Conservation (phyloP, 1,139 yeast species). For the Magnusiomyces paraingens region DNA sequence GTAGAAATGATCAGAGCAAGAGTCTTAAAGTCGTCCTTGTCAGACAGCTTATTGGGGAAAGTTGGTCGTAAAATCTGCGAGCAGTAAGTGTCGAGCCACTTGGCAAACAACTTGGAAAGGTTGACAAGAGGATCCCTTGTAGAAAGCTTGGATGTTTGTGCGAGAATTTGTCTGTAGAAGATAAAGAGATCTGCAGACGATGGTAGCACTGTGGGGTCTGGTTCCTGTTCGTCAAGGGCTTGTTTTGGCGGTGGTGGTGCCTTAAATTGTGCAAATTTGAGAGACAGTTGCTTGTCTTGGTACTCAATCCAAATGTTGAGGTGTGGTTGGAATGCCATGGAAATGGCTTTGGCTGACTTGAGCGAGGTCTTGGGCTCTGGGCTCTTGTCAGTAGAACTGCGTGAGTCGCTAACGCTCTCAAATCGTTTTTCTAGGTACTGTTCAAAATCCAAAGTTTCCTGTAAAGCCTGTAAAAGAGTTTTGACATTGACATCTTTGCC, state of each 20-base stretch:
- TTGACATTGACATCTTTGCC: slow-evolving; percentile 45
- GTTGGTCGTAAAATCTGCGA: slow-evolving; percentile 54
- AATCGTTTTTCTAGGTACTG: slow-evolving; percentile 57
- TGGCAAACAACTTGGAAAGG: slow-evolving; percentile 58
- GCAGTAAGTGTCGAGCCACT: slow-evolving; percentile 61
- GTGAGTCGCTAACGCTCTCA: slow-evolving; percentile 28
- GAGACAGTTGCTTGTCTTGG: slow-evolving; percentile 60
- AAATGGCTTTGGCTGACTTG: slow-evolving; percentile 45
- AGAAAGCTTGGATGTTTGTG: slow-evolving; percentile 71
- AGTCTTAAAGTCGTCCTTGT: slow-evolving; percentile 56
- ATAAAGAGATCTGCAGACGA: slow-evolving; percentile 86
- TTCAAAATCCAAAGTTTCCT: slow-evolving; percentile 74
- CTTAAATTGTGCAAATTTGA: slow-evolving; percentile 44
- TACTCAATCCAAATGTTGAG: slow-evolving; percentile 80
- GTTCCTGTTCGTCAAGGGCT: slow-evolving; percentile 28
- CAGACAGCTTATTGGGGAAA: slow-evolving; percentile 41
- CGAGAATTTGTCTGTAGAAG: slow-evolving; percentile 60
- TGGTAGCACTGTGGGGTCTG: slow-evolving; percentile 56
- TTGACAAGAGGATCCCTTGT: slow-evolving; percentile 61
- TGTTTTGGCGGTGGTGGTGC: slow-evolving; percentile 25
- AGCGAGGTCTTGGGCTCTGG: slow-evolving; percentile 14
- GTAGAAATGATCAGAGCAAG: slow-evolving; percentile 76
- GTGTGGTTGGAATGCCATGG: slow-evolving; percentile 79
- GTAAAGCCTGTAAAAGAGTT: slow-evolving; percentile 51
- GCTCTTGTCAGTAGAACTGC: slow-evolving; percentile 15